These are phyloP conservation scores for Rhizopogon vesiculosus DNA, from an alignment of 768 basidiomycete species.

Conservation along the genomic window DNA sequence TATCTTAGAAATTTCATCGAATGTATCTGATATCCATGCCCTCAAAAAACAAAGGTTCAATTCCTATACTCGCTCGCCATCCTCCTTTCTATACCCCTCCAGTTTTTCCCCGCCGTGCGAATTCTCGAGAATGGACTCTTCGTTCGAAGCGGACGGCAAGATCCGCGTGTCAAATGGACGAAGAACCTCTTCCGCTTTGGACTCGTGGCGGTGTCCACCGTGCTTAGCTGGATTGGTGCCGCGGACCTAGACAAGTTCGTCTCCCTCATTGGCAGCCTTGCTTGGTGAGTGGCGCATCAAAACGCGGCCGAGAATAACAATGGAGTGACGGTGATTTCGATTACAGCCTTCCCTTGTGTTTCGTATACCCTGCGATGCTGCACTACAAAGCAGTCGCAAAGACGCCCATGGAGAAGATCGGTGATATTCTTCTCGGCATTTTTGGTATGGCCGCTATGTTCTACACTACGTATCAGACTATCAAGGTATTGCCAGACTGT, in stretches of 20 bases:
- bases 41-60: constrained; percentile 49
- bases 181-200: constrained; percentile 88
- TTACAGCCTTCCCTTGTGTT: constrained; percentile 84
- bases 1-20: constrained; percentile 3
- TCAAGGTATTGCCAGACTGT: constrained; percentile 43
- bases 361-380: constrained; percentile 90
- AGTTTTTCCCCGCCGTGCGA: constrained; percentile 96
- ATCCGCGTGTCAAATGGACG: constrained; percentile 85
- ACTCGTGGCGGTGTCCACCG: constrained; percentile 76
- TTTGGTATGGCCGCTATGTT: constrained; percentile 71
- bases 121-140: constrained; percentile 97
- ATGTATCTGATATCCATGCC: background rate
- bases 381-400: constrained; percentile 84
- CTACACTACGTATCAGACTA: constrained; percentile 80
- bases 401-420: constrained; percentile 58
- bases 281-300: constrained; percentile 59
- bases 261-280: constrained; percentile 87
- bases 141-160: constrained; percentile 77
- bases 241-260: constrained; percentile 95
- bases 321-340: constrained; percentile 8
- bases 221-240: constrained; percentile 78
- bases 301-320: background rate
- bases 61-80: constrained; percentile 92
- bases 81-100: constrained; percentile 85
- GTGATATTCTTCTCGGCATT: constrained; percentile 67